Percentiles rank a stretch among this genome's conserved stretches.
Conservation (phyloP, 768 basidiomycete species). For the Lactarius hatsudake region DNA sequence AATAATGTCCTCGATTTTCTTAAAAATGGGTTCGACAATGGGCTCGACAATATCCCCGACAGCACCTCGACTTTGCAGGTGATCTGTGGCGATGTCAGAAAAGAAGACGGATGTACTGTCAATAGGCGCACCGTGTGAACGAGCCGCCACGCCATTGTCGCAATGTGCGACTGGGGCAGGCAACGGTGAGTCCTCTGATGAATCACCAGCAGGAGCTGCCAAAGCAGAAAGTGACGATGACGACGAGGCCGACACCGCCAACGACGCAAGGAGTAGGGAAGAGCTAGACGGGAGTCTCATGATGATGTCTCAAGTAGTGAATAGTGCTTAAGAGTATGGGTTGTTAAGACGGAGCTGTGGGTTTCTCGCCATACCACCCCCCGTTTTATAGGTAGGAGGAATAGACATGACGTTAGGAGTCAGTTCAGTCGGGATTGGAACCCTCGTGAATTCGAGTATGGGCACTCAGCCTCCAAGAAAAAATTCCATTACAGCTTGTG, state of each 20-base stretch:
- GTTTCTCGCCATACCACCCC: neutral
- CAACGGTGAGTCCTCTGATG: neutral
- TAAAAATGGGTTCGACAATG: too few relatives aligned
- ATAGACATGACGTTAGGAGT: neutral
- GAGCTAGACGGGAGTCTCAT: slow-evolving; percentile 37
- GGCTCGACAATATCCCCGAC: neutral
- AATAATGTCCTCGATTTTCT: too few relatives aligned
- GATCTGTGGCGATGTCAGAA: slow-evolving; percentile 10
- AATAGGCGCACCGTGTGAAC: slow-evolving; percentile 2
- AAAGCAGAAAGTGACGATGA: slow-evolving; percentile 33
- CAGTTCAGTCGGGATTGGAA: neutral
- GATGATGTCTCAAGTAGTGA: slow-evolving; percentile 21
- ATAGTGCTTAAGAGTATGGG: neutral
- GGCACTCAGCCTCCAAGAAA: neutral
- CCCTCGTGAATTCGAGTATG: slow-evolving; percentile 1
- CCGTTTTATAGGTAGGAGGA: neutral
- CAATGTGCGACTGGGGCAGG: slow-evolving; percentile 15
- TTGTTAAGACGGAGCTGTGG: neutral
- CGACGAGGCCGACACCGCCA: slow-evolving; percentile 33
- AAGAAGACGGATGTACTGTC: neutral
- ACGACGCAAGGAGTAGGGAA: slow-evolving; percentile 35
- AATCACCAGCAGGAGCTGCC: slow-evolving; percentile 32
- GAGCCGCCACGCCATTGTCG: neutral
- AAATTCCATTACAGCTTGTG: neutral
- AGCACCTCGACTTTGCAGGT: neutral